Base-by-base conservation (phyloP, 441 rosid species). In the Jatropha multifida region DNA sequence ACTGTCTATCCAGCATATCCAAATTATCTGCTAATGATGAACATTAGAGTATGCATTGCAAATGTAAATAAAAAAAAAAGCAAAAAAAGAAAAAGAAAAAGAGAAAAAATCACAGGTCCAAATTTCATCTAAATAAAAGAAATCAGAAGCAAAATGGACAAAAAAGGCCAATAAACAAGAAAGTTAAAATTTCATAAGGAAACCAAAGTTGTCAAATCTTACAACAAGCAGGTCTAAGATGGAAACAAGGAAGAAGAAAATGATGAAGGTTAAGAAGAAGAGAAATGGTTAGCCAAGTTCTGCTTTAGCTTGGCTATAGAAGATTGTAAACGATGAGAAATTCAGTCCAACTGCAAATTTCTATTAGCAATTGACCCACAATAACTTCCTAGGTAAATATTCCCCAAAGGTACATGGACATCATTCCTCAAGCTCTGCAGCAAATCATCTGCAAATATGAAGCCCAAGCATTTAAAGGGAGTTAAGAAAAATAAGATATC, bases 371-470 rank as follows among this genome's bases (percentile, higher is more conserved):
- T 66, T 71, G 73, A 72, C 60, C 76, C 63, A 71, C 49, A 55
- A 76, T 60, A 74, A 49, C 71, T 23, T 17, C 27, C 42, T 59
- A 73, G 38, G 71, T 54, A 76, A 73, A 32, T 63, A 66, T 76
- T 77, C 40, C 69, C 86, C 76, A 69, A 81, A 84, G 77, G 76
- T 77, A 83, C 82, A 80, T 81, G 75, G 64, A 65, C 74, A 81
- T 77, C 77, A 68, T 68, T 83, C 88, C 82, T 81, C 83, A 85
- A 81, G 87, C 88, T 80, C 81, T 69, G 86, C 86, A 67, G 83
- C 81, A 79, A 83, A 78, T 77, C 83, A 88, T 89, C 93, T 89
- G 91, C 91, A 88, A 84, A 76, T 83, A 84, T 65, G 72, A 81
- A 84, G 80, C 79, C 82, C 89, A 84, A 75, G 75, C 67, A 80